Base-by-base conservation (phyloP, 2,329 filamentous ascomycete genomes). In the Aspergillus sp. region DNA sequence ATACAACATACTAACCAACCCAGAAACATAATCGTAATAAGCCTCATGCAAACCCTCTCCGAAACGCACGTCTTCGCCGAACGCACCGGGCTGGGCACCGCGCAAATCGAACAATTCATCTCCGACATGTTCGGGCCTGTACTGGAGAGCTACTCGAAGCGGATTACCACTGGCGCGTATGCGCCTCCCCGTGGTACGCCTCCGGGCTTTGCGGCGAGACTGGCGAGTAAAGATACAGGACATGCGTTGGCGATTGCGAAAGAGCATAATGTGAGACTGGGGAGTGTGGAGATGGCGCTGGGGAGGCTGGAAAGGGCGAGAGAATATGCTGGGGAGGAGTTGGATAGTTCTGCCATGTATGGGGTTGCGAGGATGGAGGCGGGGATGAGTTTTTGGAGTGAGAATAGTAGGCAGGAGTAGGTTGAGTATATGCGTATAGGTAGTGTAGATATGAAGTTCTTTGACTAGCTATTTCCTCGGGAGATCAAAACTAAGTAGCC, bases 41-140 rank as follows among this genome's bases (percentile, higher is more conserved):
- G 71, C 0, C 64, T 76, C 51, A 75, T 74, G 71, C 69, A 74
- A 41, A 56, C 76, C 0, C 60, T 78, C 5, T 67, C 69, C 0
- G 75, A 78, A 56, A 69, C 74, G 0, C 74, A 77, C 12, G 69
- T 74, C 0, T 61, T 77, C 8, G 75, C 74, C 0, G 71, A 73
- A 43, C 71, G 70, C 48, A 67, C 71, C 0, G 69, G 66, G 0
- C 61, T 78, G 0, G 65, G 69, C 0, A 62, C 59, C 6, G 49
- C 64, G 0, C 61, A 65, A 0, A 57, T 77, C 3, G 73, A 76
- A 38, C 49, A 64, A 0, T 62, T 78, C 0, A 60, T 76, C 10
- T 11, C 11, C 59, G 43, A 48, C 27, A 51, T 56, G 42, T 55
- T 53, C 36, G 52, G 52, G 9, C 39, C 49, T 1, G 47, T 52